Conservation (phyloP, 2,329 filamentous ascomycete genomes). For the Aspergillus fischeri region DNA sequence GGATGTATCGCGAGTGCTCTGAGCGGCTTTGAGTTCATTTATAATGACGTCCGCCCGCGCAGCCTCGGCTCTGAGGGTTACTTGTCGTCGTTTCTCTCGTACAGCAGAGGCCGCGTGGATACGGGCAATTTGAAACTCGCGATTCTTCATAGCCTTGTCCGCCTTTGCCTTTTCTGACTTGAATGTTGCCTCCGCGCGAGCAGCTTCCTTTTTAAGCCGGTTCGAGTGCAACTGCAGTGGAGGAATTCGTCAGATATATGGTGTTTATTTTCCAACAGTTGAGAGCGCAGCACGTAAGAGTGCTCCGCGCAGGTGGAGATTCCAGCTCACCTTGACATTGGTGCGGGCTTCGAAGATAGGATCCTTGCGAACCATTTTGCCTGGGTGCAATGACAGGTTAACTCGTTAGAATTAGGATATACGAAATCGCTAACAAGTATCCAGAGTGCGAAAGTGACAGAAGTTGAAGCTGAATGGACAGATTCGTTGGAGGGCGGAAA, state of each 20-base stretch:
- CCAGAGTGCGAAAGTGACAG: not conserved
- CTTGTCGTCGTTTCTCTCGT: constrained; percentile 44
- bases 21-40: constrained; percentile 46
- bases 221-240: constrained; percentile 42
- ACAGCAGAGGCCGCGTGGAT: constrained; percentile 46
- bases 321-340: constrained; percentile 36
- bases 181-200: constrained; percentile 43
- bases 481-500: not conserved
- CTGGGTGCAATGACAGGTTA: not conserved
- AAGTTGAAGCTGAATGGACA: not conserved
- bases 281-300: not conserved
- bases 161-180: constrained; percentile 47
- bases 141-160: constrained; percentile 46
- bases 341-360: constrained; percentile 41
- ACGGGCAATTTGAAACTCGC: constrained; percentile 47
- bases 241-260: not conserved
- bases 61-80: constrained; percentile 43
- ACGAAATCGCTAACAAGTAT: not conserved
- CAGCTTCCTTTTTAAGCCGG: constrained; percentile 45
- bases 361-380: constrained; percentile 38
- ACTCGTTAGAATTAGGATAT: no score
- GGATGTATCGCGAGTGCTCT: constrained; percentile 45
- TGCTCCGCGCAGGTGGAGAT: not conserved
- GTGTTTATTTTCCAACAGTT: not conserved
- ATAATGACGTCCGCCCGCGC: constrained; percentile 48